Evolutionary conservation across 176 grass and related monocot genomes (phyloP), one percentile per base, ranked within the genome.

Genomic region (Ensete glaucum): DNA sequence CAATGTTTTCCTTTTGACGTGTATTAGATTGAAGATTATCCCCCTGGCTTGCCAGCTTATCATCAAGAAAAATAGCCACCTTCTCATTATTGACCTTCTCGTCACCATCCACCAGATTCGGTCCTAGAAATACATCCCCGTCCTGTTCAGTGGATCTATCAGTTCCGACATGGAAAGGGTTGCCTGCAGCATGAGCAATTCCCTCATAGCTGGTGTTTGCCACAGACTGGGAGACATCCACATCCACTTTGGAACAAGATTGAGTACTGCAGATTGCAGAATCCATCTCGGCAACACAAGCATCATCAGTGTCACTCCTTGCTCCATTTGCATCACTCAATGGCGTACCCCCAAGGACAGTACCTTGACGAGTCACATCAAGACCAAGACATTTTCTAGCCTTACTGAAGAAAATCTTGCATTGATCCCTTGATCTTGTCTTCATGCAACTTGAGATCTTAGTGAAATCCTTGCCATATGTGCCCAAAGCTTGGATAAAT

Each of bases 401-500:
- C 81, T 99, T 99, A 74, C 88, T 91, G 73, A 95, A 99, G 85
- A 95, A 99, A 72, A 90, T 80, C 77, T 91, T 99, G 87, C 96
- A 99, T 29, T 99, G 96, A 24, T 91, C 88, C 73, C 73, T 79
- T 19, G 84, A 94, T 76, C 90, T 94, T 73, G 34, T 43, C 34
- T 80, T 90, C 63, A 99, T 81, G 34, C 67, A 91, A 27, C 62
- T 77, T 11, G 91, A 94, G 59, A 99, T 86, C 48, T 23, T 90
- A 15, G 78, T 59, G 50, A 99, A 99, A 75, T 99, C 86, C 60
- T 95, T 95, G 49, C 91, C 96, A 60, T 92, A 87, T 11, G 79
- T 79, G 58, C 82, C 83, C 76, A 89, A 76, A 54, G 86, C 91
- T 68, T 86, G 82, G 64, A 99, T 82, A 81, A 99, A 85, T 64